phyloP scores from a whole-genome alignment of 2,329 filamentous ascomycete genomes.

The Chaetothyriales sp. region DNA sequence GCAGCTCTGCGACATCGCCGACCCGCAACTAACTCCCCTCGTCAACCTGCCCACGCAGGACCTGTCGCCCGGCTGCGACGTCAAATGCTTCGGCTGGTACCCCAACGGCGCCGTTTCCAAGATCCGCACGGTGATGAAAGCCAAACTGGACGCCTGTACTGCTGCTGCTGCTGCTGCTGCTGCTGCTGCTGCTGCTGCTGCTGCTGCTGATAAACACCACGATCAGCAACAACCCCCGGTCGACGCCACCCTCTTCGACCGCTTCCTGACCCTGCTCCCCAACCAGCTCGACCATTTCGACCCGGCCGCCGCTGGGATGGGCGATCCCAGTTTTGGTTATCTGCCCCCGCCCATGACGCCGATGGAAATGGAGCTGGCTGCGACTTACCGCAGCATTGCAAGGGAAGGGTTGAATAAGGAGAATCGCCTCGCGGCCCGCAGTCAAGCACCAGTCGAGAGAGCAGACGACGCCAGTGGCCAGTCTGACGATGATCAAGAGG shows the following conservation, averaged over 20 bases:
- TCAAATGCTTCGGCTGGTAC: conserved; percentile 63
- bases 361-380: neutral
- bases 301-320: neutral
- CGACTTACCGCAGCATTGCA: neutral
- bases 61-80: conserved; percentile 44
- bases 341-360: neutral
- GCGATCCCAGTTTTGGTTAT: neutral
- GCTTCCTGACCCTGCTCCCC: neutral
- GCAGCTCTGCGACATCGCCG: conserved; percentile 84
- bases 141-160: neutral
- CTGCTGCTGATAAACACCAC: neutral
- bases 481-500: neutral
- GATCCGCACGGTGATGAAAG: neutral
- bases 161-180: too few species aligned
- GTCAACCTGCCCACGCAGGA: conserved; percentile 37
- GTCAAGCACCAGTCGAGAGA: neutral
- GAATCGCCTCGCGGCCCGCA: neutral
- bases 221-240: neutral
- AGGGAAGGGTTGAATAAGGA: neutral
- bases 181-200: too few species aligned
- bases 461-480: neutral
- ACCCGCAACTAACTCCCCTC: conserved; percentile 54
- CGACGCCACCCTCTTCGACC: neutral
- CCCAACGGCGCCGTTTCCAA: conserved; percentile 68
- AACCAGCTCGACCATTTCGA: neutral